Evolutionary conservation across 805 yeast genomes (phyloP).

Genomic region (Pichia pseudocactophila): DNA sequence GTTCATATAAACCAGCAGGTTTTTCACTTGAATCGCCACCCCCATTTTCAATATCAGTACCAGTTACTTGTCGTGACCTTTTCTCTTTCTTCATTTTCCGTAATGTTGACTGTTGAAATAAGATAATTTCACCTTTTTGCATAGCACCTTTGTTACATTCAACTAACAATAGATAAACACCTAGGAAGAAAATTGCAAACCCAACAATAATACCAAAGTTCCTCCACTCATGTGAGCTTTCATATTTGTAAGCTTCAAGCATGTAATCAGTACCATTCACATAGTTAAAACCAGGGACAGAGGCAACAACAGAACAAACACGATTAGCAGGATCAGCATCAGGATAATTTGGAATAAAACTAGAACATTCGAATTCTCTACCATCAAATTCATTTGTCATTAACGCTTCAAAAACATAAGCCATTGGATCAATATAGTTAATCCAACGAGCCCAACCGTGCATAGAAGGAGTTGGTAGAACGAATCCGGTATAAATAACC

Average conservation of each 20-base stretch:
- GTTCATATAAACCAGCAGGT: conserved; percentile 18
- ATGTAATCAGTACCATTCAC: conserved; percentile 31
- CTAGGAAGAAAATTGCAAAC: conserved; percentile 45
- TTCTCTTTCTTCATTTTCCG: conserved; percentile 36
- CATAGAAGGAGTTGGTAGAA: conserved; percentile 32
- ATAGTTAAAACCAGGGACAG: conserved; percentile 26
- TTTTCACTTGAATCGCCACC: conserved; percentile 17
- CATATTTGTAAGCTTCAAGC: conserved; percentile 40
- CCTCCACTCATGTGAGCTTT: conserved; percentile 62
- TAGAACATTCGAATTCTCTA: conserved; percentile 41
- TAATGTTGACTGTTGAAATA: conserved; percentile 46
- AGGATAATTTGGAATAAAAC: conserved; percentile 43
- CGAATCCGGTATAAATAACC: conserved; percentile 46
- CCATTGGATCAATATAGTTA: conserved; percentile 39
- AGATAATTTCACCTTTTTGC: conserved; percentile 64
- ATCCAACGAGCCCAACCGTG: conserved; percentile 57
- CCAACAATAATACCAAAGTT: conserved; percentile 63
- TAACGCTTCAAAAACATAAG: conserved; percentile 42
- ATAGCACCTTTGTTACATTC: conserved; percentile 54
- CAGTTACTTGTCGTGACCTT: conserved; percentile 16
- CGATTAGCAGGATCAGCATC: conserved; percentile 31
- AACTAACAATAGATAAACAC: conserved; percentile 42
- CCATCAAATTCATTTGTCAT: conserved; percentile 50
- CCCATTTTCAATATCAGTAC: conserved; percentile 23
- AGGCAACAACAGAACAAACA: conserved; percentile 44